phyloP scores from a whole-genome alignment of 805 yeast genomes.

The Lachancea sp. region DNA sequence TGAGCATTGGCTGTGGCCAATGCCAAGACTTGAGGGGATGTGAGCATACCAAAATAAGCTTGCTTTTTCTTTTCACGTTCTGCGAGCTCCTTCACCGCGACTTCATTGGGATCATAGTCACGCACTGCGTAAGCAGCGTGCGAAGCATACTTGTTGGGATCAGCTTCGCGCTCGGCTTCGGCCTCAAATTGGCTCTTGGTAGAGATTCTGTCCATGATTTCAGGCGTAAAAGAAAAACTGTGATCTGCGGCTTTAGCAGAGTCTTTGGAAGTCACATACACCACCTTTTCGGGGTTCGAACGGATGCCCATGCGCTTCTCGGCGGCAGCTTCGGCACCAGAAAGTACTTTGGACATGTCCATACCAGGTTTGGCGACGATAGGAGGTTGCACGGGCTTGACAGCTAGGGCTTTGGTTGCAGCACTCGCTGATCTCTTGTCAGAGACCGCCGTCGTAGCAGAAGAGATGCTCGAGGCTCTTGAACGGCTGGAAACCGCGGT shows the following conservation, averaged over 20 bases:
- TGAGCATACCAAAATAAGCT: conserved; percentile 26
- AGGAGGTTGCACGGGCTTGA: conserved; percentile 8
- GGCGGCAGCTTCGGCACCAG: conserved; percentile 29
- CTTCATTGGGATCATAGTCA: conserved; percentile 33
- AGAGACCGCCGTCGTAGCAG: conserved; percentile 9
- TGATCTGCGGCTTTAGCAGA: conserved; percentile 21
- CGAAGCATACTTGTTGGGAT: conserved; percentile 35
- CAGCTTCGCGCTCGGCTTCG: conserved; percentile 65
- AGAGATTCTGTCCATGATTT: conserved; percentile 18
- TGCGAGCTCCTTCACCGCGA: conserved; percentile 39
- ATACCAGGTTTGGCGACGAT: conserved; percentile 10
- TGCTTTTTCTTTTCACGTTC: conserved; percentile 35
- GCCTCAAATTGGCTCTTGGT: conserved; percentile 37
- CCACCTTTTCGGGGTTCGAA: conserved; percentile 11
- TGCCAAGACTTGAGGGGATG: conserved; percentile 38
- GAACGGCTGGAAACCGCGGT: conserved; percentile 14
- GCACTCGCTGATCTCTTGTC: conserved; percentile 15
- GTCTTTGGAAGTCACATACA: conserved; percentile 16
- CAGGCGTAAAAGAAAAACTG: conserved; percentile 19
- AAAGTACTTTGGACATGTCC: conserved; percentile 26
- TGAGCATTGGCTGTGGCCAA: conserved; percentile 50
- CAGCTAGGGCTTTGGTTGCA: conserved; percentile 30
- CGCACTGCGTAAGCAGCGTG: conserved; percentile 38
- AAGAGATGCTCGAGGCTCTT: conserved; percentile 5
- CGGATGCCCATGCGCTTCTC: conserved; percentile 18